Conservation (phyloP, 148 eudicot genomes). For the Nepenthes mirabilis region DNA sequence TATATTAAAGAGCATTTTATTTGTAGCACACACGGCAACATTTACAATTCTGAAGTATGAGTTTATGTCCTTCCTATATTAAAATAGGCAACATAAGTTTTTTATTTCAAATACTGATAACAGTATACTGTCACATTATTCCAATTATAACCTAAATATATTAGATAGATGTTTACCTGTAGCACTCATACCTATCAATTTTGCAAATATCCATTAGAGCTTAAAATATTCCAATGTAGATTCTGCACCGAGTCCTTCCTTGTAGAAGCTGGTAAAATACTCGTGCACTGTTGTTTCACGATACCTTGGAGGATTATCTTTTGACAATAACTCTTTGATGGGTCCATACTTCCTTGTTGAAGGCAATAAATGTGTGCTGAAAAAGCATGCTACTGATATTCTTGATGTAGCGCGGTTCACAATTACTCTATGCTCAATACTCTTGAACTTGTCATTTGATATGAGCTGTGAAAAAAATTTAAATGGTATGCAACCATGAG, state of each 20-base stretch:
- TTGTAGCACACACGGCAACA: no score
- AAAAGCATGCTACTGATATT: slow-evolving; percentile 48
- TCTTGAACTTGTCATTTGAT: slow-evolving; percentile 47
- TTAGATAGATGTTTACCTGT: no score
- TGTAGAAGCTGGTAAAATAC: slow-evolving; percentile 9
- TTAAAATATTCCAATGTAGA: slow-evolving; percentile 15
- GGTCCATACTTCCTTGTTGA: slow-evolving; percentile 29
- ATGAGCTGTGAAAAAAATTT: slow-evolving; percentile 17
- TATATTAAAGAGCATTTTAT: no score
- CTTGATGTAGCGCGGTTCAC: slow-evolving; percentile 32
- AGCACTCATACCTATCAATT: no score
- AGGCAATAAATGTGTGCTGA: slow-evolving; percentile 17
- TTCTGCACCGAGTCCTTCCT: slow-evolving; percentile 29
- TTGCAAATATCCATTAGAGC: slow-evolving; percentile 6
- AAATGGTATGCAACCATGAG: not conserved
- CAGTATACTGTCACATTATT: no score
- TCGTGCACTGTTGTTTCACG: slow-evolving; percentile 22
- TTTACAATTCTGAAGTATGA: no score
- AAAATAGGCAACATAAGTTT: no score
- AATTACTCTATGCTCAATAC: slow-evolving; percentile 39
- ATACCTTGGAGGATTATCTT: slow-evolving; percentile 35
- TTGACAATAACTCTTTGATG: slow-evolving; percentile 42
- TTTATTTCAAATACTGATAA: no score
- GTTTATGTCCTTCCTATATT: no score
- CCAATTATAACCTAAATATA: no score